A percentile compares a stretch with the other conserved stretches of the same genome.
These are phyloP conservation scores for Botrytis deweyae DNA, from an alignment of 2,329 filamentous ascomycete species.

Conservation along the genomic window DNA sequence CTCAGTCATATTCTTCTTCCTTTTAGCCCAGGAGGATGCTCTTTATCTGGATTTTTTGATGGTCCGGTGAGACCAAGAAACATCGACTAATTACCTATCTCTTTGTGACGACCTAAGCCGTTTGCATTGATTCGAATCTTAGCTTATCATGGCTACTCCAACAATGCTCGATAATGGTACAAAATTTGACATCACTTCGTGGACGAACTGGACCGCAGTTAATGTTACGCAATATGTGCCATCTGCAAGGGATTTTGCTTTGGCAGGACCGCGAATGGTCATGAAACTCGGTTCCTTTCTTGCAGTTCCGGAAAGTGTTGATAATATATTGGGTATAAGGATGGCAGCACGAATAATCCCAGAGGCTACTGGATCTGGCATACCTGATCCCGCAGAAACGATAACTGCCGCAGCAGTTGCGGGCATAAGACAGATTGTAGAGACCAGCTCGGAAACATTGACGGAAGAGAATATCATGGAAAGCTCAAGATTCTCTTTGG, in stretches of 20 bases:
- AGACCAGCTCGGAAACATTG: slow-evolving; percentile 33
- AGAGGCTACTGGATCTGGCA: slow-evolving; percentile 51
- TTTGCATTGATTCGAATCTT: neutral
- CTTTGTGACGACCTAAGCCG: slow-evolving; percentile 19
- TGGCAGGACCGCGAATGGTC: slow-evolving; percentile 68
- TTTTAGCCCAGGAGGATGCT: slow-evolving; percentile 7
- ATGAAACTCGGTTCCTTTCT: slow-evolving; percentile 66
- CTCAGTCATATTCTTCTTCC: neutral
- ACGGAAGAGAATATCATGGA: slow-evolving; percentile 46
- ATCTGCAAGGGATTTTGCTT: slow-evolving; percentile 66
- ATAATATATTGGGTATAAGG: slow-evolving; percentile 50
- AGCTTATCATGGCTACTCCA: slow-evolving; percentile 30
- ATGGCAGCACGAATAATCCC: slow-evolving; percentile 60
- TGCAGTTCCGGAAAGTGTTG: slow-evolving; percentile 57
- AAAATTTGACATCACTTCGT: slow-evolving; percentile 50
- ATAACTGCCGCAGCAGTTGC: slow-evolving; percentile 47
- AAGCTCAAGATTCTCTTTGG: slow-evolving; percentile 53
- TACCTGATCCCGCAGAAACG: slow-evolving; percentile 44
- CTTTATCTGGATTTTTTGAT: slow-evolving; percentile 19
- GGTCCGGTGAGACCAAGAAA: slow-evolving; percentile 17
- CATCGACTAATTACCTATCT: slow-evolving; percentile 12
- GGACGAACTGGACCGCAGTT: slow-evolving; percentile 50
- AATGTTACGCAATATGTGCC: slow-evolving; percentile 61
- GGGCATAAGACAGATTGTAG: slow-evolving; percentile 31
- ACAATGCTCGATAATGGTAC: slow-evolving; percentile 30